Conservation (phyloP, 768 basidiomycete species). For the Asterophora lycoperdoides region DNA sequence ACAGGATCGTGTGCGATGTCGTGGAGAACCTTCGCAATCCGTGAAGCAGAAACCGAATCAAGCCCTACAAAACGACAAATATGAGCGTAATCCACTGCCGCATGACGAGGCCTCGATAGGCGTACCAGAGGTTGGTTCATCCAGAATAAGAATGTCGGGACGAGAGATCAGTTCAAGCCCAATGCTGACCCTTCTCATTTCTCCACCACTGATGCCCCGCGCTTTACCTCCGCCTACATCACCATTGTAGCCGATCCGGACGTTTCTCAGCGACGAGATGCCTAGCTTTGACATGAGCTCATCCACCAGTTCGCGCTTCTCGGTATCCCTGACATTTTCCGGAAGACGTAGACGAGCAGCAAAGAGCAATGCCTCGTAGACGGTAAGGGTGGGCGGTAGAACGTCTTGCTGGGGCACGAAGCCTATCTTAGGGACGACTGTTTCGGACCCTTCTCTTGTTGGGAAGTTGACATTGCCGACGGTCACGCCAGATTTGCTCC, state of each 20-base stretch:
- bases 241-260: slow-evolving; percentile 58
- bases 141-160: slow-evolving; percentile 81
- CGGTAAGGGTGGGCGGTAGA: slow-evolving; percentile 74
- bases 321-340: slow-evolving; percentile 56
- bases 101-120: slow-evolving; percentile 1
- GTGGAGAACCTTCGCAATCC: slow-evolving; percentile 73
- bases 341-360: slow-evolving; percentile 84
- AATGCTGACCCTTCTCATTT: slow-evolving; percentile 87
- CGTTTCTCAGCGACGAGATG: slow-evolving; percentile 61
- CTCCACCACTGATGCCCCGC: slow-evolving; percentile 87
- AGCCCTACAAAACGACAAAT: slow-evolving; percentile 42
- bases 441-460: slow-evolving; percentile 22
- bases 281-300: slow-evolving; percentile 76
- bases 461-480: slow-evolving; percentile 64
- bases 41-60: slow-evolving; percentile 83
- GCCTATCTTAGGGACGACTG: slow-evolving; percentile 53
- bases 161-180: slow-evolving; percentile 83
- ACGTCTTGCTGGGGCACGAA: slow-evolving; percentile 89
- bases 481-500: slow-evolving; percentile 66
- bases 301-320: slow-evolving; percentile 64
- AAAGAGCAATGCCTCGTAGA: slow-evolving; percentile 78
- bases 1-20: slow-evolving; percentile 66
- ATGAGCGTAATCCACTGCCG: too few relatives aligned
- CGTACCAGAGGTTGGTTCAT: slow-evolving; percentile 74
- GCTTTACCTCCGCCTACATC: slow-evolving; percentile 60